These are phyloP conservation scores for Elaeis oleifera DNA, from an alignment of 202 grass and related monocot genomes.

Conservation along the genomic window DNA sequence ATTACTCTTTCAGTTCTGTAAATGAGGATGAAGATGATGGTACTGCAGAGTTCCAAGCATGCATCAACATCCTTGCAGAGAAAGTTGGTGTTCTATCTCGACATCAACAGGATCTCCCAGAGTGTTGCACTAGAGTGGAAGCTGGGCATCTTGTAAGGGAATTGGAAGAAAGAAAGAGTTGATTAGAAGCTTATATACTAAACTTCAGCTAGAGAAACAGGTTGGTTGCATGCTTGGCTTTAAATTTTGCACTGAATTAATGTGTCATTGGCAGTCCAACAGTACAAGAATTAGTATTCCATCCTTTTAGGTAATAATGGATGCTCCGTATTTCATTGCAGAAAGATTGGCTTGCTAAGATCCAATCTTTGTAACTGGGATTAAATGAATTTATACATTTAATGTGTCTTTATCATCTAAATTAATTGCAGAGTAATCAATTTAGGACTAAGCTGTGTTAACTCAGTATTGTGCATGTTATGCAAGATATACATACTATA, in stretches of 20 bases:
- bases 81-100: slow-evolving; percentile 53
- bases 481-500: no score
- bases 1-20: slow-evolving; percentile 35
- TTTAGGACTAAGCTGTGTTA: no score
- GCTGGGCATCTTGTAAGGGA: slow-evolving; percentile 47
- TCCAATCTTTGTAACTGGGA: no score
- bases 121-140: slow-evolving; percentile 45
- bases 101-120: slow-evolving; percentile 45
- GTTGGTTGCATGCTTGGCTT: slow-evolving; percentile 15
- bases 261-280: not conserved
- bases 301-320: no score
- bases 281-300: no score
- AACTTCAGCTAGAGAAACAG: slow-evolving; percentile 94
- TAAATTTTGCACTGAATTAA: not conserved
- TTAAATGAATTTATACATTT: no score
- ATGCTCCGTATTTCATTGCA: no score
- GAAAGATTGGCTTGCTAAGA: no score
- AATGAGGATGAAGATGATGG: slow-evolving; percentile 86
- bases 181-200: slow-evolving; percentile 51
- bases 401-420: no score
- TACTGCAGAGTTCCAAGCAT: slow-evolving; percentile 72
- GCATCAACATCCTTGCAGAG: slow-evolving; percentile 75
- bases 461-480: no score
- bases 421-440: no score
- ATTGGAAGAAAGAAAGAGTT: slow-evolving; percentile 73